A percentile compares a stretch with the other conserved stretches of the same genome.
Evolutionary conservation across 169 alveolate genomes (phyloP).

Genomic region (Neospora caninum): DNA sequence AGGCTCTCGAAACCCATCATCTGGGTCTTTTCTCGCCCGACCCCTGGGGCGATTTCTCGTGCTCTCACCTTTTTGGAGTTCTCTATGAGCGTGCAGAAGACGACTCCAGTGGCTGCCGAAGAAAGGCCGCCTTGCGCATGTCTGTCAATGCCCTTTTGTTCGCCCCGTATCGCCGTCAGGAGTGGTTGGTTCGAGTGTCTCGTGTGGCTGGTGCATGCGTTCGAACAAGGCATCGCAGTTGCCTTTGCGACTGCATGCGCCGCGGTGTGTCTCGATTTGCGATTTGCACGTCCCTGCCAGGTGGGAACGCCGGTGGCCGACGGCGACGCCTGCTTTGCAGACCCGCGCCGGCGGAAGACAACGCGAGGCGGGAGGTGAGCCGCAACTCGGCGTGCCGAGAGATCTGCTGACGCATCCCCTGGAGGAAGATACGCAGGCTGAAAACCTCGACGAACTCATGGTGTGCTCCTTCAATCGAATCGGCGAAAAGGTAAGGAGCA

Average conservation of each 20-base stretch:
- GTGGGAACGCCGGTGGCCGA: background rate
- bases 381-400: background rate
- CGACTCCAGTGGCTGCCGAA: too few relatives aligned
- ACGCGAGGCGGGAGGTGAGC: background rate
- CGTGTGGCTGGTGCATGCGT: too few relatives aligned
- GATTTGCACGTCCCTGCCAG: background rate
- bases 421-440: background rate
- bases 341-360: background rate
- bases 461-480: background rate
- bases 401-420: background rate
- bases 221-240: background rate
- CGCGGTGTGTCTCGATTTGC: background rate
- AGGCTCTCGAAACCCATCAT: background rate
- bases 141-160: too few relatives aligned
- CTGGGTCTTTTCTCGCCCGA: too few relatives aligned
- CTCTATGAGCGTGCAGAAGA: too few relatives aligned
- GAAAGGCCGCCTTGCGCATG: too few relatives aligned
- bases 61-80: too few relatives aligned
- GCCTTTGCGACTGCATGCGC: background rate
- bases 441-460: background rate
- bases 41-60: too few relatives aligned
- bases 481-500: background rate
- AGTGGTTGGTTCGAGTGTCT: too few relatives aligned
- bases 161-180: too few relatives aligned
- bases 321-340: background rate